Conservation (phyloP, 495 filamentous ascomycete genomes). For the Penicillium lagena region DNA sequence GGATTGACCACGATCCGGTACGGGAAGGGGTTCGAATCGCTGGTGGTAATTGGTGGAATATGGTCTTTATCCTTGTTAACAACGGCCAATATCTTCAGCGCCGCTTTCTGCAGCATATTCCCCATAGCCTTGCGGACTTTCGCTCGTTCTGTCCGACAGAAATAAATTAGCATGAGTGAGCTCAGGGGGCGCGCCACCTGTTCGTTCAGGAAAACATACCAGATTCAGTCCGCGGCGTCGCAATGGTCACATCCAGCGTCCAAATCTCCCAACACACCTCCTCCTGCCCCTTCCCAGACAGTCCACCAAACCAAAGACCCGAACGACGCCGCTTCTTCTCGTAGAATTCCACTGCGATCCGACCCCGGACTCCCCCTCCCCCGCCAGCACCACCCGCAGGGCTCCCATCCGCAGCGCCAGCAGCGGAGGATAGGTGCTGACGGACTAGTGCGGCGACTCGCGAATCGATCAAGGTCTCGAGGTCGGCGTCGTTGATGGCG, state of each 20-base stretch:
- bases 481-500: slow-evolving; percentile 76
- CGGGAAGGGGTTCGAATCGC: slow-evolving; percentile 88
- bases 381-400: slow-evolving; percentile 21
- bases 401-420: slow-evolving; percentile 41
- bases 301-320: slow-evolving; percentile 57
- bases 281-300: slow-evolving; percentile 65
- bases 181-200: neutral
- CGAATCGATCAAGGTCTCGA: slow-evolving; percentile 89
- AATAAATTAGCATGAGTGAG: slow-evolving; percentile 1
- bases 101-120: slow-evolving; percentile 73
- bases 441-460: slow-evolving; percentile 71
- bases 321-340: slow-evolving; percentile 82
- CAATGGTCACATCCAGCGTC: slow-evolving; percentile 86
- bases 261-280: slow-evolving; percentile 97
- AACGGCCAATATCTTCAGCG: slow-evolving; percentile 78
- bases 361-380: slow-evolving; percentile 54
- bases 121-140: slow-evolving; percentile 87
- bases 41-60: slow-evolving; percentile 94
- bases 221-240: slow-evolving; percentile 79
- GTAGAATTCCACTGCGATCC: slow-evolving; percentile 87
- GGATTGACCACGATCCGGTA: slow-evolving; percentile 87
- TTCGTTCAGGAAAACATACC: slow-evolving; percentile 44
- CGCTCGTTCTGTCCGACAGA: slow-evolving; percentile 55
- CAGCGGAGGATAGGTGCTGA: slow-evolving; percentile 40
- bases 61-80: slow-evolving; percentile 90